Evolutionary conservation across 306 rosid genomes (phyloP).

Genomic region (Cercis canadensis): DNA sequence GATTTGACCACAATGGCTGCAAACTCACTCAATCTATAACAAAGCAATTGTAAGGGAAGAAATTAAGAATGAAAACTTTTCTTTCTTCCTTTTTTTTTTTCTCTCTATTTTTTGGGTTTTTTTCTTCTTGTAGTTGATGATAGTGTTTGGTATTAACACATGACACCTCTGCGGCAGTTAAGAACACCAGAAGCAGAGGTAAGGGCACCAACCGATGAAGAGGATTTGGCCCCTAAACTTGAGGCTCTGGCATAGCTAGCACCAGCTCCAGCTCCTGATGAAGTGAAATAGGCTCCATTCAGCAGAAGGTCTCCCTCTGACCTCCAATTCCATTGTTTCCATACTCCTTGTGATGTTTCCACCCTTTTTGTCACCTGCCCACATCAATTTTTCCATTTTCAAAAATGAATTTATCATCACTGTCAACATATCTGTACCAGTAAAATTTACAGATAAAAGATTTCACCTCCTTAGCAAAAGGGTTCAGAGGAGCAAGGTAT

Average conservation of each 20-base stretch:
- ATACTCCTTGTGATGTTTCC: slow-evolving; percentile 35
- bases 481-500: slow-evolving; percentile 85
- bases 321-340: slow-evolving; percentile 97
- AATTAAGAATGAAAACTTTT: slow-evolving; percentile 48
- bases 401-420: neutral
- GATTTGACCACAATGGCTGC: slow-evolving; percentile 50
- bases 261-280: slow-evolving; percentile 84
- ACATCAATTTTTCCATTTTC: slow-evolving; percentile 21
- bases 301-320: slow-evolving; percentile 93
- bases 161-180: slow-evolving; percentile 62
- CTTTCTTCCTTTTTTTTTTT: slow-evolving; percentile 49
- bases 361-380: slow-evolving; percentile 93
- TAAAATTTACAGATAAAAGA: neutral
- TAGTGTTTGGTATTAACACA: slow-evolving; percentile 59
- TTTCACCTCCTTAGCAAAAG: slow-evolving; percentile 85
- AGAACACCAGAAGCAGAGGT: slow-evolving; percentile 85
- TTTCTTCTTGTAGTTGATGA: slow-evolving; percentile 21
- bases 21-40: slow-evolving; percentile 60
- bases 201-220: slow-evolving; percentile 75
- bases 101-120: neutral
- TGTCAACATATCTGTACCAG: neutral
- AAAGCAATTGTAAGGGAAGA: slow-evolving; percentile 55
- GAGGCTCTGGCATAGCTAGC: slow-evolving; percentile 98
- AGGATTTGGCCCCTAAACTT: slow-evolving; percentile 95
- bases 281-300: slow-evolving; percentile 87